Base-by-base conservation (phyloP, 208 protist genomes). In the Wallacemonas collosoma region DNA sequence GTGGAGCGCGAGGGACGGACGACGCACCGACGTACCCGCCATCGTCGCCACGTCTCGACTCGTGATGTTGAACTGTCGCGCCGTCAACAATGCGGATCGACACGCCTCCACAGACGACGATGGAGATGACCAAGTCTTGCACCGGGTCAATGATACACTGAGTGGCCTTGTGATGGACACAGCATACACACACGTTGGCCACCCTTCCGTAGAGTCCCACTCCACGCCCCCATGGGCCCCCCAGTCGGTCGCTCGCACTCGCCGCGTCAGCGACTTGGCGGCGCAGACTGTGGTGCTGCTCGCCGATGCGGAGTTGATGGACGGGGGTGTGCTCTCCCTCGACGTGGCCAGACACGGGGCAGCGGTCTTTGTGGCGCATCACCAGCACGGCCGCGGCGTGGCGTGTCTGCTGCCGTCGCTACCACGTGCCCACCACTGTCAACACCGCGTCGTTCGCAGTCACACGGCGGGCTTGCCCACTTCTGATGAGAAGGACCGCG, bases 1-100 rank as follows among this genome's bases (percentile, higher is more conserved):
- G 26, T 26, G 26, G 26, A 26, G 26, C 0, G 26, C 26, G 26
- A 26, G 26, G 26, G 26, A 26, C 26, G 26, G 26, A 26, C 26
- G 26, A 26, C 26, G 26, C 26, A 26, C 26, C 26, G 26, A 26
- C 26, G 26, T 26, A 26, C 26, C 26, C 26, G 26, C 55, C n/a
- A 11, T 5, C 73, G 2, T 12, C 2, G 35, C 64, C 51, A 75
- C 86, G 38, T 86, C 78, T 6, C 79, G 86, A 2, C 57, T 91
- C n/a, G 60, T 87, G 38, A 58, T 88, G 45, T 45, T 86, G n/a
- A 91, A 91, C 76, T 91, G 86, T 77, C 80, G 85, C 76, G 79
- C 76, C 63, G 88, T 91, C 41, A 83, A 83, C 38, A 89, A 83
- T 81, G 62, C 87, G 38, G 82, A 91, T 63, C 75, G 76, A 68